Base-by-base conservation (phyloP, 2,329 filamentous ascomycete genomes). In the Apiospora sp. region DNA sequence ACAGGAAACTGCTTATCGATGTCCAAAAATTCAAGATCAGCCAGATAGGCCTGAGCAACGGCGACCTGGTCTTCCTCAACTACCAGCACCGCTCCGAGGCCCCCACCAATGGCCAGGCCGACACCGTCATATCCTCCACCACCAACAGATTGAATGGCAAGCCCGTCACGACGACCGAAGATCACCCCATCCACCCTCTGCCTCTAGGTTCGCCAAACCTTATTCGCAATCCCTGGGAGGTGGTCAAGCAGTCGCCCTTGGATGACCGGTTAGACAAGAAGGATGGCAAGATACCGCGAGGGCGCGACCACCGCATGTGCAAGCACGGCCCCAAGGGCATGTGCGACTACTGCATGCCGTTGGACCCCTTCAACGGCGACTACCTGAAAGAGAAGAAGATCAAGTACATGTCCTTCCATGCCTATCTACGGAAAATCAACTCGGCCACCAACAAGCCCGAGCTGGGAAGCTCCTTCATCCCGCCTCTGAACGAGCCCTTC, bases 291-390 rank as follows among this genome's bases (percentile, higher is more conserved):
- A 81, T 81, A 54, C 73, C 80, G 51, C 77, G 80, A 34, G 75
- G 78, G 24, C 78, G 77, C 64, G 79, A 81, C 67, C 58, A 64
- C 58, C 79, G 78, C 27, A 81, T 99, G 95, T 99, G 96, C 85
- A 92, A 94, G 74, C 96, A 99, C 82, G 96, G 96, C 1, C 92
- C 93, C 70, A 98, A 98, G 84, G 96, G 96, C 81, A 99, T 99
- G 96, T 99, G 96, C 83, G 96, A 99, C 84, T 97, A 98, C 84
- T 99, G 96, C 85, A 97, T 97, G 90, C 97, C 97, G 0, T 85
- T 98, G 69, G 96, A 99, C 80, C 96, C 96, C 0, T 99, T 97
- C 83, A 92, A 97, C 79, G 83, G 92, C n/a, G 91, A 91, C 72
- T 98, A 98, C 78, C 88, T 99, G 24, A 90, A 91, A 43, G 96